Conservation (phyloP, 2,329 filamentous ascomycete species). For the Blumeriella jaapii region DNA sequence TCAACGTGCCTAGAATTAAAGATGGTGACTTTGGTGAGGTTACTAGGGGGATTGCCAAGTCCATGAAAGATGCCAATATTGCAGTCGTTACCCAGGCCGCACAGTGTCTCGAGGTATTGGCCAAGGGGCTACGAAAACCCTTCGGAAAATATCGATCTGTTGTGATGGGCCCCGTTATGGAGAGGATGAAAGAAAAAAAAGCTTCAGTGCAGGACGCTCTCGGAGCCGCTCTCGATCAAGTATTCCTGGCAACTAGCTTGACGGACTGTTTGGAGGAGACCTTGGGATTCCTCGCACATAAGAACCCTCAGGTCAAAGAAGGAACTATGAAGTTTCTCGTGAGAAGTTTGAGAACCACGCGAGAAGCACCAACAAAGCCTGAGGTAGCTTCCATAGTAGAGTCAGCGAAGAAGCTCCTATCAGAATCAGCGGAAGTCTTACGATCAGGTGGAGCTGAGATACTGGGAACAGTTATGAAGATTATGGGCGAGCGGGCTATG, state of each 20-base stretch:
- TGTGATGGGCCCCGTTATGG: constrained; percentile 84
- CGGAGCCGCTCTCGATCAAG: constrained; percentile 67
- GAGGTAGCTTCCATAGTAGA: constrained; percentile 85
- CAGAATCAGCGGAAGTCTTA: constrained; percentile 77
- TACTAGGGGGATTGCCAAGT: constrained; percentile 74
- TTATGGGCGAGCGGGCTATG: constrained; percentile 94
- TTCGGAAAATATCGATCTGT: constrained; percentile 72
- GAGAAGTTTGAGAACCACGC: constrained; percentile 70
- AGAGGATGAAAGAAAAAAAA: constrained; percentile 97
- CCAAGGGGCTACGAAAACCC: constrained; percentile 66
- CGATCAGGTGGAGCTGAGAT: constrained; percentile 86
- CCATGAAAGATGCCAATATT: constrained; percentile 98
- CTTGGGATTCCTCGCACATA: constrained; percentile 72
- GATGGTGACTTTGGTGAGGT: constrained; percentile 83
- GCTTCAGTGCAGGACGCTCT: constrained; percentile 78
- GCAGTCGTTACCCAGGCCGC: constrained; percentile 88
- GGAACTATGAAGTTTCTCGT: constrained; percentile 91
- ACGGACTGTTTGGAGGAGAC: constrained; percentile 89
- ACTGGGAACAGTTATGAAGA: constrained; percentile 94
- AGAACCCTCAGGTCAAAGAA: constrained; percentile 96
- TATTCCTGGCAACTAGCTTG: constrained; percentile 54
- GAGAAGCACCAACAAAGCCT: constrained; percentile 70
- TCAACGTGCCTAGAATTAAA: constrained; percentile 85
- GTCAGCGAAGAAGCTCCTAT: constrained; percentile 74
- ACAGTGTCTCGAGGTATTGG: constrained; percentile 81